These are phyloP conservation scores for Abortiporus biennis DNA, from an alignment of 1,284 basidiomycete genomes.

Conservation along the genomic window DNA sequence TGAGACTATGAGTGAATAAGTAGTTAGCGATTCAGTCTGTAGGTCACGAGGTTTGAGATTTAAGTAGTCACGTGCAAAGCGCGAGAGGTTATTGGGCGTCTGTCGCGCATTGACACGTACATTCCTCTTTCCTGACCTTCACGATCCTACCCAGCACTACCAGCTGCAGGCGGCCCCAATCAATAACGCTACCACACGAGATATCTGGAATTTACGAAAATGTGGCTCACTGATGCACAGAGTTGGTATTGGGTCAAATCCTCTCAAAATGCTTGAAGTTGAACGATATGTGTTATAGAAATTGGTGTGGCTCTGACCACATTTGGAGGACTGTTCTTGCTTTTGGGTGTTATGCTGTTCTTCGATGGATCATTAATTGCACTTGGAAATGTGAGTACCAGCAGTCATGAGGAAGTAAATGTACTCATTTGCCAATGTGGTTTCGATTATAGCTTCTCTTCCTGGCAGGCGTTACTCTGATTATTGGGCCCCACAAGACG, in stretches of 20 bases:
- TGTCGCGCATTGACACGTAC: too few relatives aligned
- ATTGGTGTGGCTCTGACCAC: slow-evolving; percentile 96
- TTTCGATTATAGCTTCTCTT: slow-evolving; percentile 71
- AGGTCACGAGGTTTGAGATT: too few relatives aligned
- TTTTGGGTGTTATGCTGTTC: slow-evolving; percentile 92
- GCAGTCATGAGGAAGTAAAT: neutral
- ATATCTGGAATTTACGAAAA: too few relatives aligned
- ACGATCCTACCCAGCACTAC: neutral
- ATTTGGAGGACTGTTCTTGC: slow-evolving; percentile 95
- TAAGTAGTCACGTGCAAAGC: too few relatives aligned
- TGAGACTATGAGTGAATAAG: too few relatives aligned
- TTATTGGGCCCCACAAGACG: slow-evolving; percentile 94
- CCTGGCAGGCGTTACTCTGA: slow-evolving; percentile 85
- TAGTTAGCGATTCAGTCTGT: too few relatives aligned
- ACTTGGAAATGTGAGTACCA: slow-evolving; percentile 79
- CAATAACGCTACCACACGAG: too few relatives aligned
- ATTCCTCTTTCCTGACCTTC: neutral
- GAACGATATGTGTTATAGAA: slow-evolving; percentile 43
- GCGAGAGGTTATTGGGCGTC: too few relatives aligned
- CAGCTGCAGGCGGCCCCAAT: slow-evolving; percentile 1
- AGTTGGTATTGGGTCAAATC: slow-evolving; percentile 37
- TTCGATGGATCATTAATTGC: slow-evolving; percentile 98
- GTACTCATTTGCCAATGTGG: neutral
- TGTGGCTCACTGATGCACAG: slow-evolving; percentile 70
- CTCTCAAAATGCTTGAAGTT: slow-evolving; percentile 13